These are phyloP conservation scores for Orbilia quercus DNA, from an alignment of 2,329 filamentous ascomycete species.

Conservation along the genomic window DNA sequence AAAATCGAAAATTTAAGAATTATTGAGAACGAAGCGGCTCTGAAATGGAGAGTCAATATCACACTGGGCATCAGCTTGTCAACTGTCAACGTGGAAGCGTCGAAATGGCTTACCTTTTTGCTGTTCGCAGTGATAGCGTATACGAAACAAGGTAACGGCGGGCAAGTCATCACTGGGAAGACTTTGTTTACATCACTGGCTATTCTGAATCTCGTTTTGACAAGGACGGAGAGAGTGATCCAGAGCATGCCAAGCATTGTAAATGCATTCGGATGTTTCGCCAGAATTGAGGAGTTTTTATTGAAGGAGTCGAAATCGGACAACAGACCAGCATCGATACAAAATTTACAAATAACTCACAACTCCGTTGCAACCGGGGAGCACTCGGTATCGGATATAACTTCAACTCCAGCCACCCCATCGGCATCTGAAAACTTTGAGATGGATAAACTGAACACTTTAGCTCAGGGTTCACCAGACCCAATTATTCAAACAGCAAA, in stretches of 20 bases:
- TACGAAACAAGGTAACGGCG: background rate
- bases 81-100: slow-evolving; percentile 12
- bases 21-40: slow-evolving; percentile 11
- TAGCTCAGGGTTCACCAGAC: background rate
- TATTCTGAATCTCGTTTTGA: slow-evolving; percentile 19
- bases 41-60: slow-evolving; percentile 17
- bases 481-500: slow-evolving; percentile 6
- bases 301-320: slow-evolving; percentile 12
- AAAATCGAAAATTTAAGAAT: slow-evolving; percentile 4
- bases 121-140: slow-evolving; percentile 10
- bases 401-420: no score
- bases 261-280: slow-evolving; percentile 25
- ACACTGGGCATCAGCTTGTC: slow-evolving; percentile 2
- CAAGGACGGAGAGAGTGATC: slow-evolving; percentile 14
- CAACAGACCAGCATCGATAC: background rate
- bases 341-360: background rate
- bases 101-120: slow-evolving; percentile 33
- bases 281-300: slow-evolving; percentile 30
- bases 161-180: slow-evolving; percentile 17
- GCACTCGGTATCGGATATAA: background rate
- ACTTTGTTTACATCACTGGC: slow-evolving; percentile 32
- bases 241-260: slow-evolving; percentile 20
- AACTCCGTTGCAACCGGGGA: background rate
- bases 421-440: background rate
- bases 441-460: background rate